Evolutionary conservation across 2,329 filamentous ascomycete genomes (phyloP).

Genomic region (Trichocomaceae sp.): DNA sequence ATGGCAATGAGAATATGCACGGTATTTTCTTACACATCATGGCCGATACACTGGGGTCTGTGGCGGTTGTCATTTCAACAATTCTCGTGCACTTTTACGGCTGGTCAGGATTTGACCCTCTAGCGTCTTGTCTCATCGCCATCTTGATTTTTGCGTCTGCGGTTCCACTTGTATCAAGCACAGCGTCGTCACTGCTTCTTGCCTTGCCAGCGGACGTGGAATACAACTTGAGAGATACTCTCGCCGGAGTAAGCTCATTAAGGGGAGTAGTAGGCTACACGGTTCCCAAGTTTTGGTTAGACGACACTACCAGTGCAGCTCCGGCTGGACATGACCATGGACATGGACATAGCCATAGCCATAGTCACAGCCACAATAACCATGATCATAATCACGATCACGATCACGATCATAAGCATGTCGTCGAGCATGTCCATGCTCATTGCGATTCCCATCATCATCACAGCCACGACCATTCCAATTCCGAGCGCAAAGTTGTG

Average conservation of each 20-base stretch:
- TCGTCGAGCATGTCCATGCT: constrained; percentile 18
- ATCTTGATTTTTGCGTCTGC: constrained; percentile 89
- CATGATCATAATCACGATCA: constrained; percentile 28
- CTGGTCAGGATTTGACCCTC: constrained; percentile 90
- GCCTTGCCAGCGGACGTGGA: constrained; percentile 79
- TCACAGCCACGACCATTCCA: constrained; percentile 17
- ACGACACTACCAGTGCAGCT: constrained; percentile 52
- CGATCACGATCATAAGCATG: constrained; percentile 24
- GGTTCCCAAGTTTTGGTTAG: constrained; percentile 87
- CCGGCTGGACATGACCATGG: constrained; percentile 22
- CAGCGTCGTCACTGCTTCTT: constrained; percentile 74
- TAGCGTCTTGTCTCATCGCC: constrained; percentile 90
- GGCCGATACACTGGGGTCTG: constrained; percentile 88
- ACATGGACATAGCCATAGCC: constrained; percentile 21
- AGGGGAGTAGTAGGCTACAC: constrained; percentile 80
- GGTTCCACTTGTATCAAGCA: constrained; percentile 76
- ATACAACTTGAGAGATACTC: constrained; percentile 76
- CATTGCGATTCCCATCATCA: constrained; percentile 10
- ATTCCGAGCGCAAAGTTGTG: constrained; percentile 46
- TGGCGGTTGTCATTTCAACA: constrained; percentile 89
- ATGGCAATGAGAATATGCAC: constrained; percentile 95
- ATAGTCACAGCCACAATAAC: constrained; percentile 25
- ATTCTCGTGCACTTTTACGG: constrained; percentile 77
- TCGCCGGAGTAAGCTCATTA: constrained; percentile 75
- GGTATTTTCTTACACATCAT: constrained; percentile 95